Conservation (phyloP, 1,284 basidiomycete species). For the Sporisorium scitamineum region DNA sequence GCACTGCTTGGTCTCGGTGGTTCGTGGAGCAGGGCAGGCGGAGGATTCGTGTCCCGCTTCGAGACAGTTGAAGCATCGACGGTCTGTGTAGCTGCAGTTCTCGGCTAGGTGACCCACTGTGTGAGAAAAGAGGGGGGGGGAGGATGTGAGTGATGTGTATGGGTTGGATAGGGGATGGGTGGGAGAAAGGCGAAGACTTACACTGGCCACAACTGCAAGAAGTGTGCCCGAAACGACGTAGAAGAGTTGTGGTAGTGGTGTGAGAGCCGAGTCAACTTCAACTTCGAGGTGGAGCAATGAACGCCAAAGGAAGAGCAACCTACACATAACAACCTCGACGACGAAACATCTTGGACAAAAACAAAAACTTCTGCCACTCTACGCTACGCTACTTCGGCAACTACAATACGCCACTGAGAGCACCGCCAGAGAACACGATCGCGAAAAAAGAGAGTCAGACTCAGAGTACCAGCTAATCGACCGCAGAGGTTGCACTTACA, state of each 20-base stretch:
- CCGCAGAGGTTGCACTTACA: not conserved
- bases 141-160: not conserved
- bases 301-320: not conserved
- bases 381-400: not conserved
- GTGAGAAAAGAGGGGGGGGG: not conserved
- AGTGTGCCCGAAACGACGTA: not conserved
- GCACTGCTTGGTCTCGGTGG: constrained; percentile 52
- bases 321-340: constrained; percentile 45
- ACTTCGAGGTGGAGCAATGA: not conserved
- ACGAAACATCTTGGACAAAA: constrained; percentile 35
- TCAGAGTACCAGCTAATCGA: not conserved
- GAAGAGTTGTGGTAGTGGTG: not conserved
- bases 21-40: constrained; percentile 42
- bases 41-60: constrained; percentile 49
- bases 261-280: not conserved
- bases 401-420: not conserved
- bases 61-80: constrained; percentile 57
- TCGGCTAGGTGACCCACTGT: constrained; percentile 56
- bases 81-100: constrained; percentile 48
- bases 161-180: no score
- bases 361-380: not conserved
- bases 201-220: constrained; percentile 38
- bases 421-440: not conserved
- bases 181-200: constrained; percentile 17
- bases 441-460: not conserved